Evolutionary conservation across 139 green algal genomes (phyloP), one percentile per base, ranked within the genome.

Genomic region (Chlorella sp.): DNA sequence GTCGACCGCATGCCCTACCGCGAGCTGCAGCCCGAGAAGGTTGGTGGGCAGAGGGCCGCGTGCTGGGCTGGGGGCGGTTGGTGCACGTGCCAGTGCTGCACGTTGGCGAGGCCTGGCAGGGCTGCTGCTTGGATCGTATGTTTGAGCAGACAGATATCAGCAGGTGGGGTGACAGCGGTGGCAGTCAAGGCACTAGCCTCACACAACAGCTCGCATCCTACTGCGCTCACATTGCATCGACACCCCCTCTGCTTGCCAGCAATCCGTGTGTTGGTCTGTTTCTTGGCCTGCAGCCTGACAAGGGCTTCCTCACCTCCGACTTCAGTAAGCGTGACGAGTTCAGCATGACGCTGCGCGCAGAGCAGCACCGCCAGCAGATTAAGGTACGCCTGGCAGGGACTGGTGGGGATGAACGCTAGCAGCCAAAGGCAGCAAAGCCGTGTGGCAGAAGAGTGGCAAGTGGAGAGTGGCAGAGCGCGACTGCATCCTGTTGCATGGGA

Each of bases 311-410:
- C 28, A 97, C 96, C 12, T 93, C 88, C 28, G 96, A 98, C 91
- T 98, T 96, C 91, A 94, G 83, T 87, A 96, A 96, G 77, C 91
- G 96, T 18, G 96, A 98, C 87, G 96, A 98, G 91, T 98, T 98
- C 90, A 94, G 92, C 60, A 95, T 96, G 77, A 95, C 93, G 42
- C 94, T 96, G 40, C 92, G 96, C 19, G 97, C 94, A 26, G 91
- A 96, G 91, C 96, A 98, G 89, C 97, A 96, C 90, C 90, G 96
- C 0, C 94, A 98, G 88, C 95, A 97, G 89, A 95, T 98, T 9
- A 92, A 93, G 91, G 93, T 94, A 79, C 4, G 83, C 81, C 7
- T 28, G 53, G 3, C 16, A 32, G 32, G 28, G 71, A 2, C 3
- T 5, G 37, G 37, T 34, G 39, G 77, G 77, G 77, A 15, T 12